These are phyloP conservation scores for Butyriboletus appendiculatus DNA, from an alignment of 1,284 basidiomycete genomes.

Conservation along the genomic window DNA sequence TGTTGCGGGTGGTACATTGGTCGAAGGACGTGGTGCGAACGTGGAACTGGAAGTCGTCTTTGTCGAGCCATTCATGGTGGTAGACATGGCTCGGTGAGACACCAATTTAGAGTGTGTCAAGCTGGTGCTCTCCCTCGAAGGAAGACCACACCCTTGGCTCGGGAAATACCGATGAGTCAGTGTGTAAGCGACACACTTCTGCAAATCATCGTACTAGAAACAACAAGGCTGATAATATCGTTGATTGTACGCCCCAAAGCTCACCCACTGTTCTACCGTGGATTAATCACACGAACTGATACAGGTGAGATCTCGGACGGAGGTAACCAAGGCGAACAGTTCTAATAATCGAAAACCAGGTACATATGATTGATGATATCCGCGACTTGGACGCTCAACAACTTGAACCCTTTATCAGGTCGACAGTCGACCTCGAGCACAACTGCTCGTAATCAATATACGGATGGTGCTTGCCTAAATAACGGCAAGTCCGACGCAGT, in stretches of 20 bases:
- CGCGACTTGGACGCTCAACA: neutral
- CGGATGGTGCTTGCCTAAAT: constrained; percentile 11
- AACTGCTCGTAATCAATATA: neutral
- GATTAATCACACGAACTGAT: too few species aligned
- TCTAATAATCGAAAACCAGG: neutral
- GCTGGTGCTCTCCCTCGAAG: neutral
- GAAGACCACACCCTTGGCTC: neutral
- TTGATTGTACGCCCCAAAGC: too few species aligned
- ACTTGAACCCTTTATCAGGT: neutral
- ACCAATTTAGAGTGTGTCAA: neutral
- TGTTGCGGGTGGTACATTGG: constrained; percentile 47
- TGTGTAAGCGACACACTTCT: too few species aligned
- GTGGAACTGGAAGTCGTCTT: constrained; percentile 23
- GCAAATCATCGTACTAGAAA: too few species aligned
- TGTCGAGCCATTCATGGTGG: neutral
- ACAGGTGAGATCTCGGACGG: too few species aligned
- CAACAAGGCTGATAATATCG: too few species aligned
- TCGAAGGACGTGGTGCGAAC: constrained; percentile 46
- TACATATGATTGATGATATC: too few species aligned
- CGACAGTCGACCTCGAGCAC: neutral
- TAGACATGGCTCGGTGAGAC: constrained; percentile 8
- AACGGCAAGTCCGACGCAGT: constrained; percentile 1
- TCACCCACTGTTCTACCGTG: too few species aligned
- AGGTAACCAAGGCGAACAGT: too few species aligned
- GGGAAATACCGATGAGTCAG: neutral